Conservation (phyloP, 108 stramenopile species). For the Skeletonema potamos region DNA sequence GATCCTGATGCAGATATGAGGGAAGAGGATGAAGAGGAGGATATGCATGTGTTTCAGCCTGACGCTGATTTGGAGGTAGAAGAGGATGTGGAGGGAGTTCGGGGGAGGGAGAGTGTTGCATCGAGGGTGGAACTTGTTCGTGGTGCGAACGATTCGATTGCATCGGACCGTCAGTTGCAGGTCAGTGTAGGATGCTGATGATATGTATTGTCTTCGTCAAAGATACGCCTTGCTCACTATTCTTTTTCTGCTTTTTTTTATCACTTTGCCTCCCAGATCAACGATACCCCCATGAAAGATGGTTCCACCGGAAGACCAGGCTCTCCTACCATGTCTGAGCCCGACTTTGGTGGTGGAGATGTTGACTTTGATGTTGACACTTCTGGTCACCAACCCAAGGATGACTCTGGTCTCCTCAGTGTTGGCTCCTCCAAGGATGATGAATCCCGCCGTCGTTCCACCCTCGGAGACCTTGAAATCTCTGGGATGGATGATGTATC, state of each 20-base stretch:
- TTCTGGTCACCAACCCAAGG: conserved; percentile 24
- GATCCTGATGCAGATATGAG: conserved; percentile 80
- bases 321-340: conserved; percentile 22
- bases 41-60: conserved; percentile 48
- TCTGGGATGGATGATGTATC: conserved; percentile 33
- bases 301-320: conserved; percentile 15
- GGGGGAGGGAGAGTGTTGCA: conserved; percentile 47
- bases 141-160: conserved; percentile 50
- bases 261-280: conserved; percentile 14
- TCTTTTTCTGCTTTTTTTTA: not conserved
- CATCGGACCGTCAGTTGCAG: conserved; percentile 46
- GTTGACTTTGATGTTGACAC: conserved; percentile 44
- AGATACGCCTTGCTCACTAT: not conserved
- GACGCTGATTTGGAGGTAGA: conserved; percentile 45
- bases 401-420: conserved; percentile 42
- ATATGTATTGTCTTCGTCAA: not conserved
- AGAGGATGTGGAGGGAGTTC: conserved; percentile 7
- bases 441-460: conserved; percentile 40
- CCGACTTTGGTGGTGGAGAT: conserved; percentile 35
- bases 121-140: conserved; percentile 84
- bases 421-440: conserved; percentile 54
- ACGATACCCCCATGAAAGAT: conserved; percentile 39
- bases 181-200: conserved; percentile 25
- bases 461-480: conserved; percentile 48
- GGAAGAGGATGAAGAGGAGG: conserved; percentile 52